Percentiles rank a stretch among this genome's conserved stretches.
phyloP scores from a whole-genome alignment of 495 filamentous ascomycete genomes.

The Antarctomyces pellizariae region DNA sequence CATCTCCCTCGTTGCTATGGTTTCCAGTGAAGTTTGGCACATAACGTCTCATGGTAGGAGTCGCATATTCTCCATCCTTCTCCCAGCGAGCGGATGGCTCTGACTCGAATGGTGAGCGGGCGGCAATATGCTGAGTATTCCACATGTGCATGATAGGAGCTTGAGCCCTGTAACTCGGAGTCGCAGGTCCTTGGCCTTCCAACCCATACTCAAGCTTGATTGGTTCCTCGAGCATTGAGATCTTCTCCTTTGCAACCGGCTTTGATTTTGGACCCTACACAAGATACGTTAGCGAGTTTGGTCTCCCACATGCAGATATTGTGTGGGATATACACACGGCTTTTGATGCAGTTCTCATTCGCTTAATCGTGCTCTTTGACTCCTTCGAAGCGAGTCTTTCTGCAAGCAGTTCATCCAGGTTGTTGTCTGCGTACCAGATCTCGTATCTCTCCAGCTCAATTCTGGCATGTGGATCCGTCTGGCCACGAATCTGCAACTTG shows the following conservation, averaged over 20 bases:
- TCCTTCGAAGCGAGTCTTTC: conserved; percentile 52
- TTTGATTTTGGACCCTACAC: too few relatives aligned
- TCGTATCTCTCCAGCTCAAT: conserved; percentile 35
- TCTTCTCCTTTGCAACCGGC: too few relatives aligned
- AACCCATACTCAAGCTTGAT: too few relatives aligned
- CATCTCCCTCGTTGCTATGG: too few relatives aligned
- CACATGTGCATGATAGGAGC: conserved; percentile 16
- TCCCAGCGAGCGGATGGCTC: conserved; percentile 3
- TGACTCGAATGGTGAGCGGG: not conserved
- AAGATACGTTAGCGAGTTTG: too few relatives aligned
- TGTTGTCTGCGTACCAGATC: conserved; percentile 40
- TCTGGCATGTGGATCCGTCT: conserved; percentile 26
- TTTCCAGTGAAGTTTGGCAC: conserved; percentile 8
- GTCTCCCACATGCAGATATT: too few relatives aligned
- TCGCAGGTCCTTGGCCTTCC: too few relatives aligned
- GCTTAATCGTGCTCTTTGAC: conserved; percentile 23
- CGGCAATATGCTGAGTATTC: conserved; percentile 1
- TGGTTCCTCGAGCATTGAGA: too few relatives aligned
- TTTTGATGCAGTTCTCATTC: not conserved
- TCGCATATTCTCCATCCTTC: conserved; percentile 2
- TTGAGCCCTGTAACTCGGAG: conserved; percentile 12
- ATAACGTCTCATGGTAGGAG: conserved; percentile 5
- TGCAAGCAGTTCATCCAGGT: conserved; percentile 39
- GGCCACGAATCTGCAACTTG: conserved; percentile 41
- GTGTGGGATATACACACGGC: too few relatives aligned